Conservation (phyloP, 2,329 filamentous ascomycete genomes). For the Penicillium aurantiogriseum region DNA sequence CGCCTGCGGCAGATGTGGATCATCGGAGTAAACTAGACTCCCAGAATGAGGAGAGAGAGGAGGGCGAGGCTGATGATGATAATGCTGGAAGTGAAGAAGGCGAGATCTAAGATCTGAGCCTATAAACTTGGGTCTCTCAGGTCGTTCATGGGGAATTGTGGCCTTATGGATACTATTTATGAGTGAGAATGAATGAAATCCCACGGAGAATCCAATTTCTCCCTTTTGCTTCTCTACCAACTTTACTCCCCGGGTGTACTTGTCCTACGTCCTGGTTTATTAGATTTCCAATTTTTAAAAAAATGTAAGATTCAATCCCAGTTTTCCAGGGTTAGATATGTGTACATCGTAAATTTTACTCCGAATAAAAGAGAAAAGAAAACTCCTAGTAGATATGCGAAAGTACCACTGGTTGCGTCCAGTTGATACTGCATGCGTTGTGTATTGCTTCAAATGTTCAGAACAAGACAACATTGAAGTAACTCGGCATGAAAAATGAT, state of each 20-base stretch:
- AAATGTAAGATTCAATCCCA: not conserved
- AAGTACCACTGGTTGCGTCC: not conserved
- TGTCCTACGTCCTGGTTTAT: not conserved
- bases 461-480: not conserved
- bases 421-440: not conserved
- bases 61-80: slow-evolving; percentile 28
- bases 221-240: not conserved
- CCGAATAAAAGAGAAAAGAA: not conserved
- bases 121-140: not conserved
- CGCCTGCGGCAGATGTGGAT: not conserved
- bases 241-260: not conserved
- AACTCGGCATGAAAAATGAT: not conserved
- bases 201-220: not conserved
- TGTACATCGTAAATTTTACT: not conserved
- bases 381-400: not conserved
- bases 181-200: not conserved
- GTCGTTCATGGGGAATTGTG: not conserved
- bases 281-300: too few species aligned
- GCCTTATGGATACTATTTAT: not conserved
- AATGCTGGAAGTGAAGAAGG: slow-evolving; percentile 46
- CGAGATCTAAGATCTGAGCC: slow-evolving; percentile 32
- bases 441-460: not conserved
- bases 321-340: not conserved
- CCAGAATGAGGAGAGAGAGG: slow-evolving; percentile 3
- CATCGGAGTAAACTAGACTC: not conserved